Percentiles rank a stretch among this genome's conserved stretches.
phyloP scores from a whole-genome alignment of 2,329 filamentous ascomycete genomes.

The Shiraia sp. region DNA sequence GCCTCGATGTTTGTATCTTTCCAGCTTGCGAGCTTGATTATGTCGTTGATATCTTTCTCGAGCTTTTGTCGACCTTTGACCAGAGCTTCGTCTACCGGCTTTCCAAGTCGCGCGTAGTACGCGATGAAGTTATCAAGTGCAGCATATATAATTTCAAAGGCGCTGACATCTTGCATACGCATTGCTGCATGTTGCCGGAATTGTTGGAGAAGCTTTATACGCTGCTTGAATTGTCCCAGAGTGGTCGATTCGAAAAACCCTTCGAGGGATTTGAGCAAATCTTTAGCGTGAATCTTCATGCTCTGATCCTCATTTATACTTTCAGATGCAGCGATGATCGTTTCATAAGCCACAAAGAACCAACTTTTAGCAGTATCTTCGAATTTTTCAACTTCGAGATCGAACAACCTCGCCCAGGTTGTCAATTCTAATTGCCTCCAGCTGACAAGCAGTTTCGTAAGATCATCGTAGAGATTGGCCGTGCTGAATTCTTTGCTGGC shows the following conservation, averaged over 20 bases:
- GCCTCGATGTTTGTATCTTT: conserved; percentile 95
- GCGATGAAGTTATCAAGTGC: conserved; percentile 76
- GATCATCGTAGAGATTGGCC: conserved; percentile 69
- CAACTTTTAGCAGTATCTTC: conserved; percentile 80
- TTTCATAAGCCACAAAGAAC: conserved; percentile 97
- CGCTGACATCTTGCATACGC: conserved; percentile 57
- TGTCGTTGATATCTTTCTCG: conserved; percentile 92
- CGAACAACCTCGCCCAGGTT: conserved; percentile 88
- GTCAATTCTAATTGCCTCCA: conserved; percentile 92
- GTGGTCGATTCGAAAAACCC: conserved; percentile 79
- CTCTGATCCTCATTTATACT: conserved; percentile 63
- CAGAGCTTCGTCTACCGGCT: conserved; percentile 66
- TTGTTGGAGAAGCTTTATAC: conserved; percentile 69
- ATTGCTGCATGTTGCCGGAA: conserved; percentile 67
- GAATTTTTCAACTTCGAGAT: conserved; percentile 78
- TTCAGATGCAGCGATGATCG: conserved; percentile 75
- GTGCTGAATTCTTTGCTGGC: conserved; percentile 80
- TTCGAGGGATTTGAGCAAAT: conserved; percentile 75
- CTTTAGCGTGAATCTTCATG: conserved; percentile 65
- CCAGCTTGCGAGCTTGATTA: conserved; percentile 94
- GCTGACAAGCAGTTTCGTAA: conserved; percentile 79
- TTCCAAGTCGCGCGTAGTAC: conserved; percentile 74
- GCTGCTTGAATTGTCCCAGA: conserved; percentile 76
- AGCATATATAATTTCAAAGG: conserved; percentile 60
- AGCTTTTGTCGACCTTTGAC: conserved; percentile 69